Percentiles rank a stretch among this genome's conserved stretches.
Conservation (phyloP, 495 filamentous ascomycete genomes). For the Penicillium cosmopolitanum region DNA sequence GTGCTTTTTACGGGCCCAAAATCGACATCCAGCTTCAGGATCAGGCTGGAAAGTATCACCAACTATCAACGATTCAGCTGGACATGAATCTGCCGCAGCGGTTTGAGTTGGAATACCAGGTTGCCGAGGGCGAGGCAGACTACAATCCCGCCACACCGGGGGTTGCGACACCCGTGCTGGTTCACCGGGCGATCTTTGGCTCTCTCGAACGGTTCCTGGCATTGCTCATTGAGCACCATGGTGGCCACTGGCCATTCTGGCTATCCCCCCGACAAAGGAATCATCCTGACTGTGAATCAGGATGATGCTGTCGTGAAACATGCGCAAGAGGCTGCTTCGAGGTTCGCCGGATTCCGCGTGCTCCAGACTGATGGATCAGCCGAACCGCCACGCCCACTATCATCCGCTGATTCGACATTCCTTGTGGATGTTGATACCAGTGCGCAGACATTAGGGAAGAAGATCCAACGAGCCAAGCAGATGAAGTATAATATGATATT, state of each 20-base stretch:
- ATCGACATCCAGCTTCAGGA: constrained; percentile 89
- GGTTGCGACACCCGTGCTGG: constrained; percentile 75
- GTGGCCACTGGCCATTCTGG: constrained; percentile 90
- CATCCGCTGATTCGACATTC: constrained; percentile 55
- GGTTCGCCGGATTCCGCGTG: constrained; percentile 40
- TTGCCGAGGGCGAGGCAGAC: constrained; percentile 54
- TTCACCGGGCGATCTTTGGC: constrained; percentile 87
- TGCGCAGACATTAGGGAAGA: constrained; percentile 62
- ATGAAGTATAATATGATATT: constrained; percentile 77
- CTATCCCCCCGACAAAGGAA: constrained; percentile 82
- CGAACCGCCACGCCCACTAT: constrained; percentile 34
- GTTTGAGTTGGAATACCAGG: constrained; percentile 74
- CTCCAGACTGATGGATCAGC: constrained; percentile 27
- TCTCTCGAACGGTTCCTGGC: constrained; percentile 88
- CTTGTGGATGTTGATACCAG: constrained; percentile 74
- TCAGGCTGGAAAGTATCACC: constrained; percentile 84
- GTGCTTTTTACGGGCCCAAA: constrained; percentile 95
- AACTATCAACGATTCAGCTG: constrained; percentile 89
- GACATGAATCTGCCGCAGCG: constrained; percentile 91
- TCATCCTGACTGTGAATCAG: constrained; percentile 77
- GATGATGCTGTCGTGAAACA: constrained; percentile 59
- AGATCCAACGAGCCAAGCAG: constrained; percentile 70
- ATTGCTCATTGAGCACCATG: constrained; percentile 81
- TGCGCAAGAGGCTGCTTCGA: constrained; percentile 51
- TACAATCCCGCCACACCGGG: constrained; percentile 73